phyloP scores from a whole-genome alignment of 2,329 filamentous ascomycete genomes.

The Epichloe uncinata region DNA sequence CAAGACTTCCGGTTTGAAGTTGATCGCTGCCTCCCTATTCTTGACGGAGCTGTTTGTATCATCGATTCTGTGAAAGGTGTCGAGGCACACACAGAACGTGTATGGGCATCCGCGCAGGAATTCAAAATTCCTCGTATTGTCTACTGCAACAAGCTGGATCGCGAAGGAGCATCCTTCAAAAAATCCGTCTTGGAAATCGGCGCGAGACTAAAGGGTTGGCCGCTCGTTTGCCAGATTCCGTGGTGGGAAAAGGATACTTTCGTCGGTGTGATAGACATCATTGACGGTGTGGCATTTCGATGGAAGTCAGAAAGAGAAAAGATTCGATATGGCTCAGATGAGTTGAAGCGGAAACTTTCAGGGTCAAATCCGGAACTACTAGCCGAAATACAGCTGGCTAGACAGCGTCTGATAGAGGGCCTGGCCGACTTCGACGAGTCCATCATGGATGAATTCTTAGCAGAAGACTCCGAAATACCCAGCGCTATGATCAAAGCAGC shows the following conservation, averaged over 20 bases:
- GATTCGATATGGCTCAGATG: conserved; percentile 19
- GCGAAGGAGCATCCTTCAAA: conserved; percentile 66
- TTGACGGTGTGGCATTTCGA: conserved; percentile 59
- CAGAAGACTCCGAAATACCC: conserved; percentile 62
- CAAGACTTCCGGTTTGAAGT: conserved; percentile 98
- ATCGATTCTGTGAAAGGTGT: conserved; percentile 87
- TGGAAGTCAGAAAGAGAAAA: conserved; percentile 43
- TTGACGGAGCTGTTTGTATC: conserved; percentile 83
- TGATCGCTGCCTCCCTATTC: conserved; percentile 71
- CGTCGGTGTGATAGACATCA: conserved; percentile 71
- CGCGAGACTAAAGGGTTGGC: conserved; percentile 66
- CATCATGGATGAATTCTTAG: conserved; percentile 74
- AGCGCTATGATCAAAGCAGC: conserved; percentile 54
- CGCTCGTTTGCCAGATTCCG: conserved; percentile 85
- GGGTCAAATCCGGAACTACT: conserved; percentile 36
- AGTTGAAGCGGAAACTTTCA: conserved; percentile 27
- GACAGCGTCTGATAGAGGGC: conserved; percentile 65
- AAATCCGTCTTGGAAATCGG: conserved; percentile 79
- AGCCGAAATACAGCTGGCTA: conserved; percentile 60
- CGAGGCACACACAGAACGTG: conserved; percentile 92
- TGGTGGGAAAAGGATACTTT: conserved; percentile 81
- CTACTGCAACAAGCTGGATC: conserved; percentile 68
- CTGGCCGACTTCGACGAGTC: conserved; percentile 80
- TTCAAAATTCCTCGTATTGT: conserved; percentile 73
- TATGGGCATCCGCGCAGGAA: conserved; percentile 80